Evolutionary conservation across 1,139 yeast genomes (phyloP), one percentile per base, ranked within the genome.

Genomic region (Kodamaea sp.): DNA sequence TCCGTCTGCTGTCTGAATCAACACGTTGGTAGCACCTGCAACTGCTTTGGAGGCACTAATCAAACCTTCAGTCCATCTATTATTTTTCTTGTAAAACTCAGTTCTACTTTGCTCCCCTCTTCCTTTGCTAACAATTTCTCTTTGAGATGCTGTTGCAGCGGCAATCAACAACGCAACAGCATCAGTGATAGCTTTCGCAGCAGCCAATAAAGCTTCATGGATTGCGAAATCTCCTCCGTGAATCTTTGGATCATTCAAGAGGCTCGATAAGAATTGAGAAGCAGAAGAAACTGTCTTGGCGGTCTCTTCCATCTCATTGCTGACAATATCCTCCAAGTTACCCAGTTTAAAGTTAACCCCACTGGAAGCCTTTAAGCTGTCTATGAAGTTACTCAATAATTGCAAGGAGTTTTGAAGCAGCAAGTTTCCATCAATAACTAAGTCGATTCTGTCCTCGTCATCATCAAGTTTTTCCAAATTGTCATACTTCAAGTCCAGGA

Each of bases 61-160:
- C 37, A 88, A 77, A 23, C 97, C 97, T 60, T 89, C 96, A 1
- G 96, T 87, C 97, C 97, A 88, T 52, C 95, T 74, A 56, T 82
- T 88, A 57, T 89, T 87, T 61, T 86, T 87, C 57, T 83, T 86
- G 63, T 89, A 89, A 55, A 83, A 89, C 26, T 86, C 88, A 4
- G 88, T 80, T 38, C 80, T 70, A 2, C 88, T 70, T 35, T 76
- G 79, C 1, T 77, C 59, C 5, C 94, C 94, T 45, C 73, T 73
- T 24, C 89, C 88, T 44, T 76, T 76, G 29, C 78, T 73, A 5
- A 86, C 95, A 55, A 88, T 87, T 59, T 88, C 96, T 38, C 76
- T 67, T 59, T 88, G 96, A 15, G 94, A 81, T 29, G 80, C 90
- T 15, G 89, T 80, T 2, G 96, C 88, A 2, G 95, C 83, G 42